Base-by-base conservation (phyloP, 2,329 filamentous ascomycete species). In the Endocalyx cinctus region DNA sequence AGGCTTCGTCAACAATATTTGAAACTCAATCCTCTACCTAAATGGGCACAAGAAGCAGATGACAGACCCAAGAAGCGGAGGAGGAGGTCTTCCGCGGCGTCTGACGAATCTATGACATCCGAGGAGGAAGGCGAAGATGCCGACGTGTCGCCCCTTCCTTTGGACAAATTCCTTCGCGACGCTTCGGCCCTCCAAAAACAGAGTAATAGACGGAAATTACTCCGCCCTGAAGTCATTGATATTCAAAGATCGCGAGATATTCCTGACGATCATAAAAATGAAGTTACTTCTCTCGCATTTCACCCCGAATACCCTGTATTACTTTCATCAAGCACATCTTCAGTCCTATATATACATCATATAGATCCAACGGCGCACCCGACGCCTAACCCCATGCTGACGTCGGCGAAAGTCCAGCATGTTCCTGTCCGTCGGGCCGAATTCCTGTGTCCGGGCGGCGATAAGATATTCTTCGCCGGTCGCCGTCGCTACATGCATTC, bases 181-280 rank as follows among this genome's bases (percentile, higher is more conserved):
- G 78, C 83, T 20, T 76, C 76, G 30, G 74, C 78, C 22, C 69
- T 96, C 30, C 79, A 76, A 19, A 54, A 63, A 15, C 67, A 65
- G 14, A 63, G 63, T 5, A 50, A 64, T 14, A 84, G 78, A 59
- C 75, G 74, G 55, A 75, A 79, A 50, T 87, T 84, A 54, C 70
- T 97, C 39, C 81, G 86, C 33, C 85, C 90, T 26, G 90, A 95
- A 61, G 82, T 87, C 28, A 72, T 98, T 47, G 85, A 94, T 57
- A 94, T 98, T 42, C 87, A 94, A 58, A 79, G 87, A 50, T 79
- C 87, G 43, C 84, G 89, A 58, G 88, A 96, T 57, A 83, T 97
- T 45, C 77, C 85, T 16, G 81, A 85, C 58, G 69, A 73, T 19
- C 87, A 94, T 60, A 82, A 79, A 60, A 85, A 84, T 13, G 76